Evolutionary conservation across 2,329 filamentous ascomycete species (phyloP).

Genomic region (Stagonosporopsis tanaceti): DNA sequence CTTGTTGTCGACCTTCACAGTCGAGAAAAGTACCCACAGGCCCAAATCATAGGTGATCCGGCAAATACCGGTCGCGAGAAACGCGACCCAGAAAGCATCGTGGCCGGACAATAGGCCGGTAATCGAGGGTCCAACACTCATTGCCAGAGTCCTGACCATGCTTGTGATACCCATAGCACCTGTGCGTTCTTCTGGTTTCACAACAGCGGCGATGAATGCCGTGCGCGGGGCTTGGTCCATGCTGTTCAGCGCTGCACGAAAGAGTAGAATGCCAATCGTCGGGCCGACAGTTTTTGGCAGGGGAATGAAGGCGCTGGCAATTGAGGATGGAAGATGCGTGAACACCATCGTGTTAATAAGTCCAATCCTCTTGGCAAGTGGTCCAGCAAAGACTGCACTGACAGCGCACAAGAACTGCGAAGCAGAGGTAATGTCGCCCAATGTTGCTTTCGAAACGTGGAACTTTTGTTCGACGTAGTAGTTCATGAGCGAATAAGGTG

Average conservation of each 20-base stretch:
- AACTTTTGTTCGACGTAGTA: slow-evolving; percentile 50
- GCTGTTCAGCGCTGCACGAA: slow-evolving; percentile 69
- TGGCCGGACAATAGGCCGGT: slow-evolving; percentile 48
- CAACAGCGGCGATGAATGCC: slow-evolving; percentile 72
- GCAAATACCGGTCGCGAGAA: slow-evolving; percentile 47
- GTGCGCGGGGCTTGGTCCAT: slow-evolving; percentile 74
- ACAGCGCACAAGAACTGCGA: slow-evolving; percentile 60
- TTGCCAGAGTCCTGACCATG: slow-evolving; percentile 67
- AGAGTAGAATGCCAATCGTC: slow-evolving; percentile 64
- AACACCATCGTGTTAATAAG: slow-evolving; percentile 65
- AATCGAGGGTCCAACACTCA: slow-evolving; percentile 54
- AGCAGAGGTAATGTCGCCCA: slow-evolving; percentile 66
- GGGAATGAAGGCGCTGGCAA: slow-evolving; percentile 64
- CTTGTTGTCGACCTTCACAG: slow-evolving; percentile 40
- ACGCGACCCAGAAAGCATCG: slow-evolving; percentile 49
- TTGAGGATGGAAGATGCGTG: slow-evolving; percentile 66
- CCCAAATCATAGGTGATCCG: slow-evolving; percentile 50
- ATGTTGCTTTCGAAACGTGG: slow-evolving; percentile 57
- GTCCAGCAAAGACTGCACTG: slow-evolving; percentile 65
- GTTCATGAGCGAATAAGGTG: slow-evolving; percentile 47
- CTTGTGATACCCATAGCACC: slow-evolving; percentile 75
- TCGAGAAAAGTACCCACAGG: slow-evolving; percentile 49
- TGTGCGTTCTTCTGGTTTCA: slow-evolving; percentile 70
- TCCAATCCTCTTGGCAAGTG: slow-evolving; percentile 65
- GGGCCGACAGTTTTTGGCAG: slow-evolving; percentile 60